Percentiles rank a stretch among this genome's conserved stretches.
Conservation (phyloP, 148 eudicot species). For the Diospyros lotus region DNA sequence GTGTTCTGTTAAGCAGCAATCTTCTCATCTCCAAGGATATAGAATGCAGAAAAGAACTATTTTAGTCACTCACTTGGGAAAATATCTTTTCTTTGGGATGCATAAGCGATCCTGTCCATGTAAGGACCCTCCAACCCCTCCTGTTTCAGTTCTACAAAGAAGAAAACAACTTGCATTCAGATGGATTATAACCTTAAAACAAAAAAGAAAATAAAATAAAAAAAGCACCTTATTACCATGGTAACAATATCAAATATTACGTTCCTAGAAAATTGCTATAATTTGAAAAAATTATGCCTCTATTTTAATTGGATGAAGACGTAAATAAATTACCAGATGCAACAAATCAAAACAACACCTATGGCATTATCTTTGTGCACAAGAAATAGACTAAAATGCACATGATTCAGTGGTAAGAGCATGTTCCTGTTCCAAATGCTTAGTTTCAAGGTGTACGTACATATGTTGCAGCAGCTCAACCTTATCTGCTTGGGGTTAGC, state of each 20-base stretch:
- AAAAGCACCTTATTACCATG: neutral
- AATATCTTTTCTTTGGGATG: too few relatives aligned
- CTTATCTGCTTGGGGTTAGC: neutral
- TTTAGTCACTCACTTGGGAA: too few relatives aligned
- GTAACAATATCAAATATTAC: neutral
- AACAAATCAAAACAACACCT: neutral
- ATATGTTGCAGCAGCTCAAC: too few relatives aligned
- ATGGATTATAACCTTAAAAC: neutral
- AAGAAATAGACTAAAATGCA: neutral
- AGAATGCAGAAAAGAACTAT: too few relatives aligned
- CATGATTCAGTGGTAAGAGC: neutral
- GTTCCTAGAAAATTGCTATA: neutral
- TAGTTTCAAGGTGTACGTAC: neutral
- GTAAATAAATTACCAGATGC: neutral
- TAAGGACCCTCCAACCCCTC: constrained; percentile 28
- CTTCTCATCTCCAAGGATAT: too few relatives aligned
- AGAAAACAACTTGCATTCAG: constrained; percentile 11
- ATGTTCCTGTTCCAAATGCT: neutral
- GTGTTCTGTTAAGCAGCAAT: too few relatives aligned
- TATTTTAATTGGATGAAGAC: neutral
- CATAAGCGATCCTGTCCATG: constrained; percentile 8
- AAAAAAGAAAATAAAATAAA: neutral
- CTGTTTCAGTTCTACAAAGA: constrained; percentile 34
- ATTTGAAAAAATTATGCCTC: neutral
- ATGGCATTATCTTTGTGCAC: neutral